A percentile compares a stretch with the other conserved stretches of the same genome.
Conservation (phyloP, 2,329 filamentous ascomycete species). For the Cercospora beticola region DNA sequence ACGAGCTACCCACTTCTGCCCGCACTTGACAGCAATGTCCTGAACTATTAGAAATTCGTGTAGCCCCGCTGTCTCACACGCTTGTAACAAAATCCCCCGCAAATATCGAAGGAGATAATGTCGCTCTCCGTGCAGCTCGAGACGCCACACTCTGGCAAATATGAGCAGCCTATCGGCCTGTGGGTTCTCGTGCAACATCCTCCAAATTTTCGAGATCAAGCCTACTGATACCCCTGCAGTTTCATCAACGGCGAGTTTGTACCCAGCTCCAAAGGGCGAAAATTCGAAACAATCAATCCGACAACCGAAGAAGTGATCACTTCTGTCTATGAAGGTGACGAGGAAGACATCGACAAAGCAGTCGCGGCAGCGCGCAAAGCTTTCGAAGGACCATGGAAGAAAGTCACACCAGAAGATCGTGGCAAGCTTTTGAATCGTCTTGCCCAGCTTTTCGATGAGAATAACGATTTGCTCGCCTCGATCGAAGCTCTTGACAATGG, state of each 20-base stretch:
- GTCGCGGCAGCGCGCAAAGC: conserved; percentile 83
- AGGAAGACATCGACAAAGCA: conserved; percentile 80
- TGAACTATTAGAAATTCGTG: not conserved
- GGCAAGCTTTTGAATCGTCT: conserved; percentile 71
- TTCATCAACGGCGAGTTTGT: conserved; percentile 95
- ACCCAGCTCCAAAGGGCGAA: conserved; percentile 57
- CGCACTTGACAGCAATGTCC: not conserved
- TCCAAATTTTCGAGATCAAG: not conserved
- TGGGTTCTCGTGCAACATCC: conserved; percentile 39
- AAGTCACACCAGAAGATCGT: conserved; percentile 69
- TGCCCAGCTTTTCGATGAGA: conserved; percentile 76
- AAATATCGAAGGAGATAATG: not conserved
- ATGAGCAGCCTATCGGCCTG: conserved; percentile 55
- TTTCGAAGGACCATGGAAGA: conserved; percentile 70
- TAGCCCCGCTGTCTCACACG: not conserved
- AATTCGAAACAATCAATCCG: conserved; percentile 90
- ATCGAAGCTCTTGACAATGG: conserved; percentile 88
- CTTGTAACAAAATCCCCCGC: not conserved
- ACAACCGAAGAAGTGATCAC: conserved; percentile 79
- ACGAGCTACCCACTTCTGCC: not conserved
- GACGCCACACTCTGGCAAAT: conserved; percentile 64
- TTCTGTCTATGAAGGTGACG: conserved; percentile 78
- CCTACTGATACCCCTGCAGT: conserved; percentile 42
- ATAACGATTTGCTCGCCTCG: conserved; percentile 71
- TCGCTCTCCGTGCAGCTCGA: conserved; percentile 57